Conservation (phyloP, 2,329 filamentous ascomycete genomes). For the Amauroascus verrucosus region DNA sequence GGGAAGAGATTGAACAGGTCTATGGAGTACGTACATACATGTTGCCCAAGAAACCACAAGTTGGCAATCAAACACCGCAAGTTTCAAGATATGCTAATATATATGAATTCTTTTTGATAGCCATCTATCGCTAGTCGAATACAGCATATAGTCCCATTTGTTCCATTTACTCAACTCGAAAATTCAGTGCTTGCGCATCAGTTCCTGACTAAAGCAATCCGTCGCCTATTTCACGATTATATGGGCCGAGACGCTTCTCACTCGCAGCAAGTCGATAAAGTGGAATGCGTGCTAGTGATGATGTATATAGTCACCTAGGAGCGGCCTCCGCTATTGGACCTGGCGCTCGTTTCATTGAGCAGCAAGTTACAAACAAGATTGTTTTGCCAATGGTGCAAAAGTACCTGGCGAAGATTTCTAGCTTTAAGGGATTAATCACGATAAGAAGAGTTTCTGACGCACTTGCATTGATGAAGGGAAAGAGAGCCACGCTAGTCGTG, state of each 20-base stretch:
- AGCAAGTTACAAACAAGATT: conserved; percentile 8
- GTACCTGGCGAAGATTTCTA: conserved; percentile 2
- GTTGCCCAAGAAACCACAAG: not conserved
- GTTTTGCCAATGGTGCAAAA: conserved; percentile 9
- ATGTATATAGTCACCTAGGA: not conserved
- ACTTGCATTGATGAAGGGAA: too few relatives aligned
- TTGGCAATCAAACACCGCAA: not conserved
- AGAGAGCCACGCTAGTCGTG: not conserved
- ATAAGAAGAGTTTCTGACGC: not conserved
- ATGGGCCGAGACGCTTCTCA: not conserved
- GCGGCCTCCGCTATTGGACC: not conserved
- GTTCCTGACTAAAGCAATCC: conserved; percentile 27
- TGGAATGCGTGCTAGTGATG: not conserved
- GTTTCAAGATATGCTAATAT: not conserved
- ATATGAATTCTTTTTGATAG: conserved; percentile 16
- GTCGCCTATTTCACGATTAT: not conserved
- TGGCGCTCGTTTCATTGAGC: conserved; percentile 14
- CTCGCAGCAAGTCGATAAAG: not conserved
- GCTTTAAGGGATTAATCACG: not conserved
- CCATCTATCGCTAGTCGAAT: conserved; percentile 37
- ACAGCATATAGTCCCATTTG: conserved; percentile 35
- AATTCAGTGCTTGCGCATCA: conserved; percentile 37
- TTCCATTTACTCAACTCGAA: conserved; percentile 34
- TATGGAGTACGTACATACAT: conserved; percentile 6
- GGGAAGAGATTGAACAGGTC: conserved; percentile 8